phyloP scores from a whole-genome alignment of 1,284 basidiomycete species.

The Megacollybia platyphylla region DNA sequence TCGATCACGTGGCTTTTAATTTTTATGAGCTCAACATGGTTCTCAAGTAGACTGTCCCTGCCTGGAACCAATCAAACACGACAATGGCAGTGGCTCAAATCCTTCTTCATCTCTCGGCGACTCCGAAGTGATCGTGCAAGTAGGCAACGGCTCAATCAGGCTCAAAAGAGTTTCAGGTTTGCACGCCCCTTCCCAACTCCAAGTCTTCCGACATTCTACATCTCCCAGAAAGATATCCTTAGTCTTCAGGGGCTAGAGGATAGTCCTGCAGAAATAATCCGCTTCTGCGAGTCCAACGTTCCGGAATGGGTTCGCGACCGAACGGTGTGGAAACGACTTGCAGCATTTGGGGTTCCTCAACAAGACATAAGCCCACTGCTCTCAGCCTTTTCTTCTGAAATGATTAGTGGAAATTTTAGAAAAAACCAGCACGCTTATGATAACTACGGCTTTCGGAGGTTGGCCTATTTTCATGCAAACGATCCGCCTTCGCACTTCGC shows the following conservation, averaged over 20 bases:
- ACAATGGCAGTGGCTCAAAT: no score
- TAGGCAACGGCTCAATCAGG: no score
- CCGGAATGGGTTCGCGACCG: constrained; percentile 14
- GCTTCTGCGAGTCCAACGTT: constrained; percentile 17
- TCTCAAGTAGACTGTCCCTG: no score
- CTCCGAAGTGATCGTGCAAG: no score
- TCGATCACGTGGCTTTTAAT: no score
- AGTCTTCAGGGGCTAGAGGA: constrained; percentile 1
- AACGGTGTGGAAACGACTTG: constrained; percentile 18
- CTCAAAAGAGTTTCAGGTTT: no score
- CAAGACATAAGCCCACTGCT: constrained; percentile 21
- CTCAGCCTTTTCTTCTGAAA: constrained; percentile 18
- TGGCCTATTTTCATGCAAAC: constrained; percentile 12
- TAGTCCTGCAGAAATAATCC: constrained; percentile 9
- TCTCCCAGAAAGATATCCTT: not conserved
- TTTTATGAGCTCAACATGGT: no score
- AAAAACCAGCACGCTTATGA: constrained; percentile 12
- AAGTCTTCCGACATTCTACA: not conserved
- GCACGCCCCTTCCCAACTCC: not conserved
- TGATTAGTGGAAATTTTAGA: constrained; percentile 20
- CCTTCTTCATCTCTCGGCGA: no score
- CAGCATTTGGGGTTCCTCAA: constrained; percentile 28
- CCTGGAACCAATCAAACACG: no score
- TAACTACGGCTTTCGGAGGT: constrained; percentile 23
- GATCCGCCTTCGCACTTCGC: constrained; percentile 7